phyloP scores from a whole-genome alignment of 2,329 filamentous ascomycete species.

The Penicillium brasilianum region DNA sequence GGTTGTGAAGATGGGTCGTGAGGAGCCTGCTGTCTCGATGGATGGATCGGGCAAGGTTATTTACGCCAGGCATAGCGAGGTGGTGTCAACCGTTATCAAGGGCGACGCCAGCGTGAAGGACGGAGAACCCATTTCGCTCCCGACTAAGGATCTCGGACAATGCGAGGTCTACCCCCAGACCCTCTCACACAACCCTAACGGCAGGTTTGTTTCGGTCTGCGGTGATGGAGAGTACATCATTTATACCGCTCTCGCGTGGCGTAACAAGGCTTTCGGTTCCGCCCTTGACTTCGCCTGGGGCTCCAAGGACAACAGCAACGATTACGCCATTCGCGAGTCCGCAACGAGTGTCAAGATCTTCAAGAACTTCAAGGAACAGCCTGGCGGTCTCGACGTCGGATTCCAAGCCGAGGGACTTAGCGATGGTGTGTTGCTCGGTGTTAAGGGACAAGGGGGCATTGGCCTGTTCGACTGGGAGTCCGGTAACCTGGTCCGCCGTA shows the following conservation, averaged over 20 bases:
- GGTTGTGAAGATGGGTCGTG: slow-evolving; percentile 94
- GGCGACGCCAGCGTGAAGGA: slow-evolving; percentile 87
- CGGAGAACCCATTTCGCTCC: slow-evolving; percentile 80
- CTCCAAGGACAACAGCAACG: slow-evolving; percentile 95
- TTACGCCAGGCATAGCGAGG: slow-evolving; percentile 94
- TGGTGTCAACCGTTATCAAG: slow-evolving; percentile 94
- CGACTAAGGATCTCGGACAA: slow-evolving; percentile 91
- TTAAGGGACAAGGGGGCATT: slow-evolving; percentile 92
- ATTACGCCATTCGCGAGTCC: slow-evolving; percentile 96
- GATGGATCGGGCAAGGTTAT: slow-evolving; percentile 94
- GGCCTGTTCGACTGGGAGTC: slow-evolving; percentile 97
- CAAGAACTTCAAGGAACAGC: slow-evolving; percentile 95
- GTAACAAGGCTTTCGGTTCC: slow-evolving; percentile 96
- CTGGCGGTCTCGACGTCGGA: slow-evolving; percentile 85
- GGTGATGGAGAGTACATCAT: slow-evolving; percentile 99
- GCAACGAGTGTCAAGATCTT: slow-evolving; percentile 94
- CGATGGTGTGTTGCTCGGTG: slow-evolving; percentile 87
- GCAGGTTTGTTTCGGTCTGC: slow-evolving; percentile 84
- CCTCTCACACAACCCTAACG: slow-evolving; percentile 93
- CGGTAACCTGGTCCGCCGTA: slow-evolving; percentile 85
- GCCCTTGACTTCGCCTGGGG: slow-evolving; percentile 97
- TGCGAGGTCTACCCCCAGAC: slow-evolving; percentile 98
- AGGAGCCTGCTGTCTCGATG: slow-evolving; percentile 98
- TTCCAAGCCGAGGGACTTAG: slow-evolving; percentile 93
- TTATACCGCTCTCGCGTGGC: slow-evolving; percentile 93